Base-by-base conservation (phyloP, 2,329 filamentous ascomycete genomes). In the Ambrosiella xylebori region DNA sequence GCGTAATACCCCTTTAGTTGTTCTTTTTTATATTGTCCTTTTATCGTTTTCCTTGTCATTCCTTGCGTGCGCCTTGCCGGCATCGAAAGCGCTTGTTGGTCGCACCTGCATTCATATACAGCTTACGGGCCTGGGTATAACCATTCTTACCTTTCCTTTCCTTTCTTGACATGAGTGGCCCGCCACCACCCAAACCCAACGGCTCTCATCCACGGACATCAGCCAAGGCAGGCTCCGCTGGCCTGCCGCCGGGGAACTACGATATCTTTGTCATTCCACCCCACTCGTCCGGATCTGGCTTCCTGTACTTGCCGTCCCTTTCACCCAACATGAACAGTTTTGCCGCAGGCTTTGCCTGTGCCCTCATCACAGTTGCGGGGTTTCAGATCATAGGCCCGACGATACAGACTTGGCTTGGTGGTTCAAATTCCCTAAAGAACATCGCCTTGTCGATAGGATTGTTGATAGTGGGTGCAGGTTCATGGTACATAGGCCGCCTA, bases 261-360 rank as follows among this genome's bases (percentile, higher is more conserved):
- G 91, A 97, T 73, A 95, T 97, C 67, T 96, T 96, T 73, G 85
- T 96, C 68, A 90, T 97, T 66, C 91, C 91, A 7, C 88, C 90
- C 52, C 89, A 95, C 69, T 91, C 89, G 9, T 79, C 90, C 6
- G 91, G 91, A 57, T 81, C 83, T 0, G 91, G 91, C 39, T 96
- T 96, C 70, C 75, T 97, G 36, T 96, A 97, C 69, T 79, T 97
- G n/a, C 91, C 91, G 0, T 95, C 90, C 0, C 71, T 97, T 61
- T 80, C 85, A 66, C 85, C 88, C 17, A 87, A 93, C 66, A 77
- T 85, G 65, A 95, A 95, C 70, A 95, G 88, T 71, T 97, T 96
- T 69, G 77, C 89, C 19, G 89, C 90, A 2, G 91, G 91, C 36
- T 88, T 89, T 64, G 85, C 82, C 45, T 84, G 81, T 61, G 88